Evolutionary conservation across 2,329 filamentous ascomycete genomes (phyloP).

Genomic region (Pseudocercospora crystallina): DNA sequence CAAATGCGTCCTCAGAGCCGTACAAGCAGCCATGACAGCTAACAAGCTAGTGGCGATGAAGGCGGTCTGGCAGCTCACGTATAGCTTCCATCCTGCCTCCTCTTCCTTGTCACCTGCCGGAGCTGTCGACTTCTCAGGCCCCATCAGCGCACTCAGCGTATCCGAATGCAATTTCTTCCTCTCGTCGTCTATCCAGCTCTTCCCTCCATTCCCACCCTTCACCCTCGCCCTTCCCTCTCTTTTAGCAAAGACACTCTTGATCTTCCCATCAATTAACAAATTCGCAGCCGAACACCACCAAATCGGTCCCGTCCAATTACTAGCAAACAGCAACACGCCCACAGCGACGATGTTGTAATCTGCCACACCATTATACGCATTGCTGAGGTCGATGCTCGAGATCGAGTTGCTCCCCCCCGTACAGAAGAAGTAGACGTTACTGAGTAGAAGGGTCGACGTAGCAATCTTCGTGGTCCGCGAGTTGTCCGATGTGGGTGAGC

Average conservation of each 20-base stretch:
- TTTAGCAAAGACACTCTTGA: too few species aligned
- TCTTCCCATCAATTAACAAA: constrained; percentile 36
- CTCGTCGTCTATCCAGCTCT: constrained; percentile 33
- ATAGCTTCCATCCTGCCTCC: constrained; percentile 37
- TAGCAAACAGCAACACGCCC: constrained; percentile 77
- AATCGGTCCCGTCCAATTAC: constrained; percentile 88
- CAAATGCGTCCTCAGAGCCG: constrained; percentile 77
- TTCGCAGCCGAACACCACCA: constrained; percentile 76
- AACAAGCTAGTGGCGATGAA: constrained; percentile 66
- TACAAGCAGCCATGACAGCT: constrained; percentile 87
- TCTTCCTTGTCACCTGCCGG: neutral
- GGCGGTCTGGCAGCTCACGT: constrained; percentile 66
- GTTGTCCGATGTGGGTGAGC: neutral
- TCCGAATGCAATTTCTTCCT: constrained; percentile 28
- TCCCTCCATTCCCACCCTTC: constrained; percentile 17
- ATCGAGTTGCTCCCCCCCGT: constrained; percentile 92
- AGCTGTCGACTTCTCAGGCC: constrained; percentile 7
- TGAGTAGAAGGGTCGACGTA: constrained; percentile 70
- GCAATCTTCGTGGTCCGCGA: constrained; percentile 45
- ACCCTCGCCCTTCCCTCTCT: too few species aligned
- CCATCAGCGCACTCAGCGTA: constrained; percentile 18
- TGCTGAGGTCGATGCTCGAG: constrained; percentile 90
- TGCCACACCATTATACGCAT: constrained; percentile 87
- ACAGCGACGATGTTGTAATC: constrained; percentile 80
- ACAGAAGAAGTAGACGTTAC: constrained; percentile 84